Evolutionary conservation across 495 filamentous ascomycete species (phyloP).

Genomic region (Aspergillus baeticus): DNA sequence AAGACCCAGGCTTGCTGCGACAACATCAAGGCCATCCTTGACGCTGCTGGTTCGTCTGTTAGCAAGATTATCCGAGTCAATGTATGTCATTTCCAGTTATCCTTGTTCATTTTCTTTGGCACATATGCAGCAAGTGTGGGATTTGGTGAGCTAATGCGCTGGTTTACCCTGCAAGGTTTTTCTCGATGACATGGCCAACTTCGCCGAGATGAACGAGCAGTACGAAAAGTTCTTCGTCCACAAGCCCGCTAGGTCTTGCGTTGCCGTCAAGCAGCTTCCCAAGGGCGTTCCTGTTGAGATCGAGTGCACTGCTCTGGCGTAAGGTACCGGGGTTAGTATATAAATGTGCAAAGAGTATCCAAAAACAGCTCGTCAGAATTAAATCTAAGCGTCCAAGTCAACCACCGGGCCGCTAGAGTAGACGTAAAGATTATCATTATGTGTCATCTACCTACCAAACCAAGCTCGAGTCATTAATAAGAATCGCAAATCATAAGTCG

Average conservation of each 20-base stretch:
- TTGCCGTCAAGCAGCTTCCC: conserved; percentile 85
- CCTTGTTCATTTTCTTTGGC: not conserved
- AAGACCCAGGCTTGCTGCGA: conserved; percentile 73
- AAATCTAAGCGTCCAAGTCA: not conserved
- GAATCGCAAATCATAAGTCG: conserved; percentile 15
- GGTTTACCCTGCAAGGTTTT: conserved; percentile 54
- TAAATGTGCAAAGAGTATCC: not conserved
- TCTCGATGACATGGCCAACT: conserved; percentile 81
- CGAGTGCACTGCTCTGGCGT: conserved; percentile 73
- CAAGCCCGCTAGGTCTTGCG: conserved; percentile 91
- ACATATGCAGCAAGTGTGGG: not conserved
- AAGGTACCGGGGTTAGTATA: conserved; percentile 9
- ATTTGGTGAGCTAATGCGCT: not conserved
- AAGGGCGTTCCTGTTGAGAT: conserved; percentile 92
- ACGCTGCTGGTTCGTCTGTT: conserved; percentile 73
- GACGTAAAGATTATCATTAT: conserved; percentile 7
- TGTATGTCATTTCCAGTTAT: conserved; percentile 51
- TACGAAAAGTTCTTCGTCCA: conserved; percentile 85
- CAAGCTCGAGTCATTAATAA: conserved; percentile 3
- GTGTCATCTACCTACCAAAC: not conserved
- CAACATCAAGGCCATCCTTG: conserved; percentile 75
- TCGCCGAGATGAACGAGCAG: conserved; percentile 81
- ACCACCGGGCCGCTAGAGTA: not conserved
- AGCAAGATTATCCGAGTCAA: conserved; percentile 75
- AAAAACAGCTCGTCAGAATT: not conserved